phyloP scores from a whole-genome alignment of 345 rosid genomes.

The Camelina hispida region DNA sequence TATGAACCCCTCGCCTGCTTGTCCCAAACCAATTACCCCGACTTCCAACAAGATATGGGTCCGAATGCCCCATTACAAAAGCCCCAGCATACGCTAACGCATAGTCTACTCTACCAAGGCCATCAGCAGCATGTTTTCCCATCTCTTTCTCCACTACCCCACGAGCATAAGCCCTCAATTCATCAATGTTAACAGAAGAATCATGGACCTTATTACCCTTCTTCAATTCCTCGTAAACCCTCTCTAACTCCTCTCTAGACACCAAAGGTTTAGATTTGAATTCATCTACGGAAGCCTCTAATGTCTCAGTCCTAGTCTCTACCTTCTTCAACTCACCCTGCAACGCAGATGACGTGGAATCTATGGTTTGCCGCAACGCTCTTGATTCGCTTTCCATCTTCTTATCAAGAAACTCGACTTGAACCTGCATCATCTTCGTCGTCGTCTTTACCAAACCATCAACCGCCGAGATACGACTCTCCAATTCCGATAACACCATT shows the following conservation, averaged over 20 bases:
- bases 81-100: conserved; percentile 79
- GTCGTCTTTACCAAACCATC: conserved; percentile 75
- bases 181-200: conserved; percentile 57
- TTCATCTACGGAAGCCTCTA: conserved; percentile 61
- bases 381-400: conserved; percentile 65
- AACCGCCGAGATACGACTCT: conserved; percentile 73
- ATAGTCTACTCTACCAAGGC: conserved; percentile 82
- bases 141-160: conserved; percentile 79
- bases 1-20: conserved; percentile 49
- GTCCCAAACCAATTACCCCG: conserved; percentile 55
- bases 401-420: conserved; percentile 78
- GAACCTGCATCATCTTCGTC: conserved; percentile 81
- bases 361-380: conserved; percentile 55
- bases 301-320: conserved; percentile 42
- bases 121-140: conserved; percentile 92
- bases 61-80: conserved; percentile 71
- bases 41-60: conserved; percentile 55
- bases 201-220: conserved; percentile 53
- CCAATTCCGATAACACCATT: conserved; percentile 64
- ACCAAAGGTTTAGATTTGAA: conserved; percentile 60
- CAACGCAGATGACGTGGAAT: conserved; percentile 48
- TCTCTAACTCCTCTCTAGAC: conserved; percentile 73
- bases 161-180: conserved; percentile 74
- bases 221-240: conserved; percentile 58
- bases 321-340: conserved; percentile 58